Base-by-base conservation (phyloP, 805 yeast species). In the Torulaspora maleeae region DNA sequence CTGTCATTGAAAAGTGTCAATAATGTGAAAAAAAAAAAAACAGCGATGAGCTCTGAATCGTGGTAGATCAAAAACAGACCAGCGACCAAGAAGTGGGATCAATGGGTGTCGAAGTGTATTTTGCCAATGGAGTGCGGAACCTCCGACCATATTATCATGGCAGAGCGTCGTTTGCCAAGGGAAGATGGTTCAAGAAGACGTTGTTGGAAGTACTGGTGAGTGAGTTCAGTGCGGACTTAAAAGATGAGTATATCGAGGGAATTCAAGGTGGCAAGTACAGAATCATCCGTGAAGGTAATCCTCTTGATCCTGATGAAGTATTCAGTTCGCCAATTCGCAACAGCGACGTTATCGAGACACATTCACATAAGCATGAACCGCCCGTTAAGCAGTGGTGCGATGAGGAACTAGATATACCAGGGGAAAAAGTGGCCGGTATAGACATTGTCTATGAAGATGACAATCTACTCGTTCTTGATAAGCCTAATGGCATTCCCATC, bases 401-500 rank as follows among this genome's bases (percentile, higher is more conserved):
- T 3, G 40, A 44, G 3, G 54, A 50, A 19, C 32, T 32, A 7
- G 50, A 44, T 36, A 47, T 53, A 17, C 39, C 45, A 2, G 36
- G 46, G 4, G 42, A 36, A 3, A 38, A 49, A 12, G 41, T 64
- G 49, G 62, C 70, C 12, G 77, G 78, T 0, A 79, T 88, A 43
- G 73, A 75, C 41, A 77, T 89, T 11, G 79, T 89, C 0, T 74
- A 74, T 59, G 86, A 88, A 53, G 83, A 87, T 62, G 87, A 80
- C 2, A 74, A 82, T 32, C 60, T 86, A n/a, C 73, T 91, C 5
- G 93, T 86, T 3, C 80, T 93, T 11, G 91, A 91, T 64, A 93
- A 93, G 55, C 99, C 99, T 0, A 75, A 86, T 4, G 98, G 99
- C 0, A 74, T 93, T 1, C 98, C 98, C 0, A 91, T 87, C 1